Conservation (phyloP, 2,329 filamentous ascomycete species). For the Apiospora marii region DNA sequence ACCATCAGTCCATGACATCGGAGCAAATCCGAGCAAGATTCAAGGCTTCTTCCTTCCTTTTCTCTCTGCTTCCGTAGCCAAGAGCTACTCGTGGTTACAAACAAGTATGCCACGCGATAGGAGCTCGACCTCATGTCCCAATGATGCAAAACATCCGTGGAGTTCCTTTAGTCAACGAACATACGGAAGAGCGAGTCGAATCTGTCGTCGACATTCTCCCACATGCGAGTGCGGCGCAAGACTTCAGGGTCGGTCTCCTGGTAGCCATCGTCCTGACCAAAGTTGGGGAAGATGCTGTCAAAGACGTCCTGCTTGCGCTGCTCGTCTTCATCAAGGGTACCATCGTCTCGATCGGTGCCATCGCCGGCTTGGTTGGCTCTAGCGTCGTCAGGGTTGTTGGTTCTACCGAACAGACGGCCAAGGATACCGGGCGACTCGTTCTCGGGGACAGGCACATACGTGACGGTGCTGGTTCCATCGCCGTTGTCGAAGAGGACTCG, state of each 20-base stretch:
- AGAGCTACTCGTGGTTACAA: not conserved
- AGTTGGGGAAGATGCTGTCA: not conserved
- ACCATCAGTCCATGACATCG: not conserved
- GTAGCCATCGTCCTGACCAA: not conserved
- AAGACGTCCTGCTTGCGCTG: not conserved
- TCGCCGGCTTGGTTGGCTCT: not conserved
- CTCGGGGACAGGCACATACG: not conserved
- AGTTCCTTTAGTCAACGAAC: not conserved
- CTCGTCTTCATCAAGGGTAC: not conserved
- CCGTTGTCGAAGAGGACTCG: not conserved
- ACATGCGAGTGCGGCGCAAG: not conserved
- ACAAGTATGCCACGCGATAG: not conserved
- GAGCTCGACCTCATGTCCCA: too few relatives aligned
- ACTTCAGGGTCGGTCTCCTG: not conserved
- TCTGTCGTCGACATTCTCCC: not conserved
- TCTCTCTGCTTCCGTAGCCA: not conserved
- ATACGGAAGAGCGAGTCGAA: not conserved
- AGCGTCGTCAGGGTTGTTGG: not conserved
- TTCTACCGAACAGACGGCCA: not conserved
- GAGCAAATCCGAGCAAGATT: not conserved
- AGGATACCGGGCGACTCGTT: not conserved
- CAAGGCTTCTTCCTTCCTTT: not conserved
- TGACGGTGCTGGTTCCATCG: conserved; percentile 5
- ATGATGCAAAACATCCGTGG: not conserved
- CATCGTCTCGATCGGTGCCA: not conserved